Conservation (phyloP, 176 grass and related monocot genomes). For the Oryza glaberrima region DNA sequence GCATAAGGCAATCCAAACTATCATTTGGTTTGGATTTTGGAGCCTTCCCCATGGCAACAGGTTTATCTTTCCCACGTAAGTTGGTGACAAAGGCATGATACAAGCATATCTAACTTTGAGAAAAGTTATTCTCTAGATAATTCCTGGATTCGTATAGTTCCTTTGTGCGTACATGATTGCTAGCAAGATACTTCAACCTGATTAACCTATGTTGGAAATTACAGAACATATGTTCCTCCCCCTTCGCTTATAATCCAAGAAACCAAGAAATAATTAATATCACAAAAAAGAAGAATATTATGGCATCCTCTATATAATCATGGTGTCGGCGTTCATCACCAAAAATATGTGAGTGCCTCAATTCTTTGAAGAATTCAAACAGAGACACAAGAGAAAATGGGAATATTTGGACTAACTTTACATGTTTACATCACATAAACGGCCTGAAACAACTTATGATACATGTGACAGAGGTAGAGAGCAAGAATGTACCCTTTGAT, state of each 20-base stretch:
- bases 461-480: neutral
- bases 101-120: neutral
- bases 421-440: slow-evolving; percentile 26
- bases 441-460: neutral
- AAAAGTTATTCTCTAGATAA: slow-evolving; percentile 1
- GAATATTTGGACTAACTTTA: slow-evolving; percentile 12
- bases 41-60: neutral
- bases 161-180: neutral
- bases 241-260: slow-evolving; percentile 9
- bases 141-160: neutral
- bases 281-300: neutral
- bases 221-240: neutral
- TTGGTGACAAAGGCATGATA: neutral
- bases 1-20: neutral
- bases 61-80: slow-evolving; percentile 25
- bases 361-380: neutral
- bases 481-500: slow-evolving; percentile 72
- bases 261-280: slow-evolving; percentile 8
- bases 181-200: slow-evolving; percentile 5
- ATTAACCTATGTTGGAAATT: slow-evolving; percentile 1
- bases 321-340: neutral
- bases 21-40: neutral
- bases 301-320: neutral
- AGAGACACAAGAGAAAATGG: neutral
- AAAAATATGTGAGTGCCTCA: neutral